These are phyloP conservation scores for Taxillus chinensis DNA, from an alignment of 164 flowering plant species.

Conservation along the genomic window DNA sequence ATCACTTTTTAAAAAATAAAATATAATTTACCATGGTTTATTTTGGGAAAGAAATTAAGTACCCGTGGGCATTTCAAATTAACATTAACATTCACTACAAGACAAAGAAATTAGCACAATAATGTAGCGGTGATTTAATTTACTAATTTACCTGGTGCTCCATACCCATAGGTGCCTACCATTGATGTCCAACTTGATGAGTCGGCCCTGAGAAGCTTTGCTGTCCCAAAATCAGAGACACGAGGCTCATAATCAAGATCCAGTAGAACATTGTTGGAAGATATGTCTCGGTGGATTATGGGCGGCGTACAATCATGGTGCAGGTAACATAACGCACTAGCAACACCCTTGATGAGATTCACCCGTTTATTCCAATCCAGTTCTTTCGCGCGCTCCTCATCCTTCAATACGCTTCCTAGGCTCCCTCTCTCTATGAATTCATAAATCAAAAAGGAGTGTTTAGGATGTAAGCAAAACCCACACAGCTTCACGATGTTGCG, in stretches of 20 bases:
- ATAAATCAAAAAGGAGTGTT: not conserved
- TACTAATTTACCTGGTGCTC: not conserved
- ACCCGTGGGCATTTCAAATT: no score
- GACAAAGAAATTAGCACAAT: not conserved
- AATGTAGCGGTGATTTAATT: not conserved
- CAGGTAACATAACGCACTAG: not conserved
- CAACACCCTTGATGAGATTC: not conserved
- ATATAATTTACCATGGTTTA: not conserved
- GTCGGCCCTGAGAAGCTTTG: not conserved
- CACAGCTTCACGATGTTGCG: not conserved
- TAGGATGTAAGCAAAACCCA: not conserved
- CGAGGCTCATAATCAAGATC: not conserved
- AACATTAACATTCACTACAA: not conserved
- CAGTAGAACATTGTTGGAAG: not conserved
- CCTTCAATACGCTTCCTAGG: not conserved
- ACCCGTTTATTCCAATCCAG: not conserved
- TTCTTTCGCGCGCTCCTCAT: not conserved
- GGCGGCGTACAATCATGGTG: not conserved
- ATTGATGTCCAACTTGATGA: not conserved
- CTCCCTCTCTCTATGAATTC: not conserved
- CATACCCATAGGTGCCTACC: not conserved
- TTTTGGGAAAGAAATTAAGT: no score
- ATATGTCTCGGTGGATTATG: not conserved
- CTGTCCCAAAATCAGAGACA: not conserved
- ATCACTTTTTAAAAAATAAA: not conserved